Evolutionary conservation across 129 eudicot species (phyloP).

Genomic region (Helichrysum umbraculigerum): DNA sequence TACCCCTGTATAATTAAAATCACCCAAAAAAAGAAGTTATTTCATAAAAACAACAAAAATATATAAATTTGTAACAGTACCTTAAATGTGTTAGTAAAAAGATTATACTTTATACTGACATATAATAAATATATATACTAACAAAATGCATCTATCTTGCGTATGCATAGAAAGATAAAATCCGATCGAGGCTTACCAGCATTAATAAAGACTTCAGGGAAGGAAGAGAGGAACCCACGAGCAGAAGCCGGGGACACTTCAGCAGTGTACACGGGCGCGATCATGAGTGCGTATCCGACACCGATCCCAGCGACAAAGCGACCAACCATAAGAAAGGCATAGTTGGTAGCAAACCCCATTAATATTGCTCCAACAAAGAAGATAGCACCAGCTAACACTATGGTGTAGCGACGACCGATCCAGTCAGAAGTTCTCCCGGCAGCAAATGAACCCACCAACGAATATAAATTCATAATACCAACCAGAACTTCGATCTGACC

Average conservation of each 20-base stretch:
- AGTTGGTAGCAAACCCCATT: constrained; percentile 74
- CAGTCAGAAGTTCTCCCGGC: constrained; percentile 70
- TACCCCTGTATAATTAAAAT: constrained; percentile 31
- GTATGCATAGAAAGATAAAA: not conserved
- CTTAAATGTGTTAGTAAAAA: no score
- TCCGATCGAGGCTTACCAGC: constrained; percentile 29
- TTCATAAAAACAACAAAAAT: no score
- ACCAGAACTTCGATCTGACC: constrained; percentile 44
- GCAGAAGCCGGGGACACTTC: constrained; percentile 67
- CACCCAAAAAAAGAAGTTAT: no score
- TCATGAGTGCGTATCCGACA: constrained; percentile 70
- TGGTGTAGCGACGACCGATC: constrained; percentile 76
- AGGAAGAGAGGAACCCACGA: constrained; percentile 67
- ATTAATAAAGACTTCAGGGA: constrained; percentile 67
- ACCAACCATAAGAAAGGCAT: constrained; percentile 61
- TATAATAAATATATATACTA: no score
- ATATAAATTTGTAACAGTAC: no score
- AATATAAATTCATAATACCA: constrained; percentile 57
- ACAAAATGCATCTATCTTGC: no score
- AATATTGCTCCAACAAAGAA: constrained; percentile 62
- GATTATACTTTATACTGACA: no score
- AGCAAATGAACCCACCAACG: constrained; percentile 57
- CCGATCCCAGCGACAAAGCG: constrained; percentile 78
- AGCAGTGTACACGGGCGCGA: constrained; percentile 67
- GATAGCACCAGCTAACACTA: constrained; percentile 55